Conservation (phyloP, 2,329 filamentous ascomycete species). For the Decorospora gaudefroyi region DNA sequence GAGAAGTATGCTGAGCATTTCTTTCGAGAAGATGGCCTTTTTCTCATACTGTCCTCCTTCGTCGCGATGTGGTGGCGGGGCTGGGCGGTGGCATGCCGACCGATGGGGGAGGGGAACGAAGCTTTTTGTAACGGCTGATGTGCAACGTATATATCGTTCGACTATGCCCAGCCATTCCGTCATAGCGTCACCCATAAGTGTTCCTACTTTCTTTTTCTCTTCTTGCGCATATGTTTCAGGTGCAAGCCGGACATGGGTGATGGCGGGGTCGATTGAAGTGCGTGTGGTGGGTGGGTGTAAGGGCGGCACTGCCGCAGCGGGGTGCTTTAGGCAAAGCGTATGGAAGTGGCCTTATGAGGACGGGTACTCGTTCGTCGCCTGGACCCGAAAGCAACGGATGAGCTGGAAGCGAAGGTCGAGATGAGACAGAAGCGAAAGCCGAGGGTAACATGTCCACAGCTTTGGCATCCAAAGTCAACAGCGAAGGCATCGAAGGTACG, state of each 20-base stretch:
- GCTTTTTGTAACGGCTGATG: constrained; percentile 14
- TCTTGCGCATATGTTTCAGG: constrained; percentile 33
- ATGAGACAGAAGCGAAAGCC: neutral
- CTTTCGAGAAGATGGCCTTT: constrained; percentile 1
- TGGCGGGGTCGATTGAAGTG: constrained; percentile 27
- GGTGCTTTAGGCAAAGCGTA: constrained; percentile 10
- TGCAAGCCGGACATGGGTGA: constrained; percentile 23
- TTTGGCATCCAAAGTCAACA: neutral
- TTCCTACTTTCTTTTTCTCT: constrained; percentile 18
- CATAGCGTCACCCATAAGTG: constrained; percentile 6
- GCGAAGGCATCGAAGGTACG: neutral
- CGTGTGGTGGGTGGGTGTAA: constrained; percentile 16
- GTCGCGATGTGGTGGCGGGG: constrained; percentile 1
- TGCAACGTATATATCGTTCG: constrained; percentile 13
- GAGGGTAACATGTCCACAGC: neutral
- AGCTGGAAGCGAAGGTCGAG: neutral
- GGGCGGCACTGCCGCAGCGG: constrained; percentile 19
- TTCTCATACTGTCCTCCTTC: neutral
- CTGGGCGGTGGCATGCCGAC: neutral
- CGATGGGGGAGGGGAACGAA: constrained; percentile 13
- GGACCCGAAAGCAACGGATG: neutral
- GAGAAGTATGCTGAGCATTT: constrained; percentile 13
- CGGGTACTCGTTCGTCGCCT: neutral
- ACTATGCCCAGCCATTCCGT: constrained; percentile 6
- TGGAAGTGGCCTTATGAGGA: constrained; percentile 9